phyloP scores from a whole-genome alignment of 768 basidiomycete species.

The Xerocomellus intermedius region DNA sequence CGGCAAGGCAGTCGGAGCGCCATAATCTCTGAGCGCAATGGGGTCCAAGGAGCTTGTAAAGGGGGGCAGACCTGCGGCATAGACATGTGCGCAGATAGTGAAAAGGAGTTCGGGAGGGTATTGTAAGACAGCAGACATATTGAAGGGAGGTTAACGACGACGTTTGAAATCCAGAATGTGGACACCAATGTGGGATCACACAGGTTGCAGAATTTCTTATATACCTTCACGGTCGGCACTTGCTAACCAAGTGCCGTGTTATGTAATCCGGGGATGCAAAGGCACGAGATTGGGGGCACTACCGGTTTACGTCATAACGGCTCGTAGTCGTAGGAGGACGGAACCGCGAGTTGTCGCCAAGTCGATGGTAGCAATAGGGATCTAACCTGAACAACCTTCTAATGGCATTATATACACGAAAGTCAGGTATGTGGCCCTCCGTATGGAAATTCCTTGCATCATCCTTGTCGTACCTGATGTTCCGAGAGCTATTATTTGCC shows the following conservation, averaged over 20 bases:
- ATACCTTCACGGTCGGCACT: conserved; percentile 12
- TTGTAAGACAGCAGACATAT: conserved; percentile 34
- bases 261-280: conserved; percentile 24
- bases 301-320: conserved; percentile 1
- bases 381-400: not conserved
- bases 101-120: conserved; percentile 74
- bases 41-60: conserved; percentile 66
- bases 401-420: not conserved
- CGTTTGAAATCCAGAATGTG: not conserved
- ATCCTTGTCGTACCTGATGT: not conserved
- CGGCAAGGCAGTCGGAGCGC: conserved; percentile 59
- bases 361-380: not conserved
- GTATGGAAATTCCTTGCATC: not conserved
- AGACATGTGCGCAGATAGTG: conserved; percentile 71
- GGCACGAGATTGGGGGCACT: conserved; percentile 11
- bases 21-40: conserved; percentile 44
- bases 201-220: not conserved
- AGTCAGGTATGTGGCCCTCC: not conserved
- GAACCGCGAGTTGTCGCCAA: conserved; percentile 7
- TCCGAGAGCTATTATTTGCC: not conserved
- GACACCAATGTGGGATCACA: not conserved
- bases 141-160: too few species aligned
- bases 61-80: conserved; percentile 59
- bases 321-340: conserved; percentile 6
- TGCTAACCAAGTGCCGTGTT: not conserved